Conservation (phyloP, 2,329 filamentous ascomycete genomes). For the Parascedosporium putredinis region DNA sequence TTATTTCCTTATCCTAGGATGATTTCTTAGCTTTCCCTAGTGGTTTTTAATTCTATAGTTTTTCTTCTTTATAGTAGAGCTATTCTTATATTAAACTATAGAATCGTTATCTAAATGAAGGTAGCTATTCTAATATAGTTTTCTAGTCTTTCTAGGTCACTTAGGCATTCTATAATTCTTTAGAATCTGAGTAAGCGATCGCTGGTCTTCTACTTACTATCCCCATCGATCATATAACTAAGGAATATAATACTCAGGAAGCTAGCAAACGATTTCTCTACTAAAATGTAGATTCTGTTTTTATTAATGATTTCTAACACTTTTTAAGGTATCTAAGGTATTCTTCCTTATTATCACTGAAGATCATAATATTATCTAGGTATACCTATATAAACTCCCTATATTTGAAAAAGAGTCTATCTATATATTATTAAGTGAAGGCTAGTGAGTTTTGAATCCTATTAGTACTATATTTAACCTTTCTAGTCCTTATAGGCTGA, state of each 20-base stretch:
- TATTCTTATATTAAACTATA: not conserved
- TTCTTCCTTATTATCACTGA: not conserved
- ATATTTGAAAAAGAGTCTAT: slow-evolving; percentile 7
- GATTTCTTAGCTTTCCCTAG: not conserved
- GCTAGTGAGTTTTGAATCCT: slow-evolving; percentile 5
- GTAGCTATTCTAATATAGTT: not conserved
- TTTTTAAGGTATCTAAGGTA: not conserved
- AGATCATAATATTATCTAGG: not conserved
- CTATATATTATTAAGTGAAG: slow-evolving; percentile 10
- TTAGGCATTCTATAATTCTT: not conserved
- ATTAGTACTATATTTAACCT: slow-evolving; percentile 4
- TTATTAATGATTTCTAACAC: not conserved
- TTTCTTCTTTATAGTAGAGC: not conserved
- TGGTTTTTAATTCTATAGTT: not conserved
- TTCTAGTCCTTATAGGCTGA: not conserved
- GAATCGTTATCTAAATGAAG: not conserved
- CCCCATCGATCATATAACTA: not conserved
- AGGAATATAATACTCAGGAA: not conserved
- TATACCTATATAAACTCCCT: slow-evolving; percentile 3
- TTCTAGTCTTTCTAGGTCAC: not conserved
- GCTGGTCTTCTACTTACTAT: not conserved
- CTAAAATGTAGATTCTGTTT: not conserved
- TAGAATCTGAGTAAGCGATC: not conserved
- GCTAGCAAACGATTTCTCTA: not conserved
- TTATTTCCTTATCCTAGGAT: not conserved